Evolutionary conservation across 192 early-diverging fungal genomes (phyloP), one percentile per base, ranked within the genome.

Genomic region (Backusella westeae): DNA sequence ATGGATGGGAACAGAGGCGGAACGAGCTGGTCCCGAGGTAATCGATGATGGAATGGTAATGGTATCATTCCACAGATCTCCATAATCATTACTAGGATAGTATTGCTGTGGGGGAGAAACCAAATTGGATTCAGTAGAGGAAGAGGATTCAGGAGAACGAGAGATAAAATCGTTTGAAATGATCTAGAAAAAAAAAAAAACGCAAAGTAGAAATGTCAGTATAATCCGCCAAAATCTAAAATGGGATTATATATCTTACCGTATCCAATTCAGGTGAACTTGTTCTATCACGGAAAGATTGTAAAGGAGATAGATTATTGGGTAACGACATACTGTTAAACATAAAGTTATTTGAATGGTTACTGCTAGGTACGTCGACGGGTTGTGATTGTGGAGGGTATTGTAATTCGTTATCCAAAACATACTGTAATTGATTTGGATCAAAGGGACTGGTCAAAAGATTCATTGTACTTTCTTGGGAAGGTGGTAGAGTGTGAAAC

Each of bases 121-220:
- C 15, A 71, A 34, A 32, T 71, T 71, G 29, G 70, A 71, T 34
- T 71, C 70, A 32, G 70, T 23, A 49, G 70, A 71, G 1, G 70
- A 71, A 34, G 70, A 71, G 3, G 70, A 71, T n/a, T 49, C 70
- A 4, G 70, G 70, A 17, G 70, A 71, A 15, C 39, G 70, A 19
- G 70, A 71, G 15, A 71, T 71, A 19, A 71, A 71, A 19, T 71
- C 69, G 32, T 49, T 71, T 71, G 38, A 71, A 26, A 14, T 29
- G 1, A 29, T 59, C 56, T 59, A 59, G 29, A 26, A 10, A 49
- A 44, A 26, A 10, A 49, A 44, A 44, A 44, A 44, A 44, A 29
- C 29, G 1, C 29, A 29, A 29, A 2, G 0, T 29, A 63, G 23
- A 63, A 32, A 63, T n/a, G 23, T 63, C 10, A 63, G 56, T 63